These are phyloP conservation scores for Forsythia viridissima DNA, from an alignment of 257 asterid genomes.

Conservation along the genomic window DNA sequence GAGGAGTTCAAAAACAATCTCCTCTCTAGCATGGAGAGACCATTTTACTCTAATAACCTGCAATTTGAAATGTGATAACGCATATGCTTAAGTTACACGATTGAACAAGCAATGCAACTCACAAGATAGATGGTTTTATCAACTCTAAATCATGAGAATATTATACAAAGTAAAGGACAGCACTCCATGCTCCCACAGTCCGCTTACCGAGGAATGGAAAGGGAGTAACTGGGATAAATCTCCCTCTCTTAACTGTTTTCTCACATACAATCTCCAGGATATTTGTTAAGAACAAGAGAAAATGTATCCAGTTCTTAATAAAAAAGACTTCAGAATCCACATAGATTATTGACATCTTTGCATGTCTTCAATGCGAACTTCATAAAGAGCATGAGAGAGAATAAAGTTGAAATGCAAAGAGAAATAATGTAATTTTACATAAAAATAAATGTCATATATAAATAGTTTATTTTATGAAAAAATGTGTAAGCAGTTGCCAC, in stretches of 20 bases:
- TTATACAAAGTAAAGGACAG: too few relatives aligned
- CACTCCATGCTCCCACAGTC: too few relatives aligned
- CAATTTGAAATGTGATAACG: background rate
- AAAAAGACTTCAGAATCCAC: too few relatives aligned
- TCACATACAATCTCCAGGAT: too few relatives aligned
- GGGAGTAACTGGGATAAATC: too few relatives aligned
- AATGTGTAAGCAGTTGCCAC: background rate
- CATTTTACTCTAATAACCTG: slow-evolving; percentile 96
- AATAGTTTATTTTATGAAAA: background rate
- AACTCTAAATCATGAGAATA: background rate
- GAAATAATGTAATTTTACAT: background rate
- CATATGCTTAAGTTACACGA: background rate
- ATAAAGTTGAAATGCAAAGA: background rate
- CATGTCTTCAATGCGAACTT: background rate
- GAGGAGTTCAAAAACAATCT: slow-evolving; percentile 87
- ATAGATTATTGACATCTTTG: background rate
- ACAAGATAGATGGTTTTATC: background rate
- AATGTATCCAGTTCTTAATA: too few relatives aligned
- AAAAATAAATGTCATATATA: background rate
- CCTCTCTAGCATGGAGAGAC: slow-evolving; percentile 99
- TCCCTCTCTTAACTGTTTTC: too few relatives aligned
- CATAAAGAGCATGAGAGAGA: background rate
- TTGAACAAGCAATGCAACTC: background rate
- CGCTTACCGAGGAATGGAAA: too few relatives aligned
- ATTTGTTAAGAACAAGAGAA: too few relatives aligned